Percentiles rank a stretch among this genome's conserved stretches.
Conservation (phyloP, 345 rosid species). For the Mallotus nudiflorus region DNA sequence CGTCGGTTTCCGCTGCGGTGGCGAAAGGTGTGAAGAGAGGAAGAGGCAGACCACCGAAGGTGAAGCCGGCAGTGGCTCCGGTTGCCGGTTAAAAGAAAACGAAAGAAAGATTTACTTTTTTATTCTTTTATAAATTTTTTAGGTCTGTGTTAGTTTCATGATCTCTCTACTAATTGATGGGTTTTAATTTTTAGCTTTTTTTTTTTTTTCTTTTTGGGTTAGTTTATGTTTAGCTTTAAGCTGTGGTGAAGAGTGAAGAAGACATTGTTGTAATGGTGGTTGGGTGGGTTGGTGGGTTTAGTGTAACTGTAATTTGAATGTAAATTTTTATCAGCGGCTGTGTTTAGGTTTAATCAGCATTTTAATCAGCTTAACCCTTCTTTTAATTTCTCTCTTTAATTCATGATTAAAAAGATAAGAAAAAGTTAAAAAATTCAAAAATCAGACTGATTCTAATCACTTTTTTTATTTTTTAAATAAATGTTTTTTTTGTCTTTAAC, state of each 20-base stretch:
- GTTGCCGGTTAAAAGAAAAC: constrained; percentile 55
- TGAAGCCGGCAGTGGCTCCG: constrained; percentile 64
- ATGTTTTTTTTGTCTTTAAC: too few relatives aligned
- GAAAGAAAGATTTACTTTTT: constrained; percentile 7
- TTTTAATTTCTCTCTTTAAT: not conserved
- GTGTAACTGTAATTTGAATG: constrained; percentile 43
- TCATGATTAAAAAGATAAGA: not conserved
- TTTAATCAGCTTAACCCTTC: constrained; percentile 1
- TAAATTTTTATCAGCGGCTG: constrained; percentile 39
- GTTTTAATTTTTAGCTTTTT: constrained; percentile 9
- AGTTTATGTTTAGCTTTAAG: constrained; percentile 10
- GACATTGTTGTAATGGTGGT: constrained; percentile 14
- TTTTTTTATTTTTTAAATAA: not conserved
- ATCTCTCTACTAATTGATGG: constrained; percentile 21
- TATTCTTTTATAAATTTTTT: not conserved
- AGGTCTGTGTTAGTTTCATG: constrained; percentile 7
- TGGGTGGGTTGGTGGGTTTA: not conserved
- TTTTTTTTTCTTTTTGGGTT: not conserved
- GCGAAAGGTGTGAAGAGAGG: constrained; percentile 46
- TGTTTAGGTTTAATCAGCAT: constrained; percentile 15
- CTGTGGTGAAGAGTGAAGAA: constrained; percentile 10
- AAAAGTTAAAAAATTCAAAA: not conserved
- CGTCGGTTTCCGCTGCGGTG: not conserved
- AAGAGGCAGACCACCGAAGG: constrained; percentile 83
- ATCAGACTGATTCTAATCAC: not conserved